A percentile compares a stretch with the other conserved stretches of the same genome.
These are phyloP conservation scores for Kwoniella bestiolae DNA, from an alignment of 768 basidiomycete species.

Conservation along the genomic window DNA sequence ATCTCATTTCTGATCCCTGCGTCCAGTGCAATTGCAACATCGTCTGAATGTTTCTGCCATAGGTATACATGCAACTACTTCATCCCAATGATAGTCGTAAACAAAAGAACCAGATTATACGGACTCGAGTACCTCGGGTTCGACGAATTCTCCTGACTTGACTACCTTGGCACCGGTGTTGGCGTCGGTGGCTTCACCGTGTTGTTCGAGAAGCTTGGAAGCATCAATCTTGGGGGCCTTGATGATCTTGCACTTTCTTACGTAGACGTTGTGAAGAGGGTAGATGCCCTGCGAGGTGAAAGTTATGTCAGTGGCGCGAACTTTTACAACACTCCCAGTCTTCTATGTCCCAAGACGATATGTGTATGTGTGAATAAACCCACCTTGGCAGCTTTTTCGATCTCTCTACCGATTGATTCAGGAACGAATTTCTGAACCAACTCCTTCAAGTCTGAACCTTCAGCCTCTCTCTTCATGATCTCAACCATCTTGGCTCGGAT, in stretches of 20 bases:
- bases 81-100: constrained; percentile 19
- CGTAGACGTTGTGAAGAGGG: constrained; percentile 97
- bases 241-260: constrained; percentile 98
- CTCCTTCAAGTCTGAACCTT: constrained; percentile 89
- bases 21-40: not conserved
- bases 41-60: constrained; percentile 15
- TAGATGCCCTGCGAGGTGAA: constrained; percentile 74
- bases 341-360: not conserved
- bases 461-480: constrained; percentile 78
- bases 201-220: constrained; percentile 92
- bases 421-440: constrained; percentile 96
- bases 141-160: constrained; percentile 85
- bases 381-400: constrained; percentile 84
- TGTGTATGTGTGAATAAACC: not conserved
- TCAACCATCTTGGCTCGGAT: constrained; percentile 99
- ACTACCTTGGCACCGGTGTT: constrained; percentile 84
- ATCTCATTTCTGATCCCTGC: not conserved
- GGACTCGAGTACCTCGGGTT: constrained; percentile 89
- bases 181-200: constrained; percentile 93
- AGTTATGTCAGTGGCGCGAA: not conserved
- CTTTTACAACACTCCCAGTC: not conserved
- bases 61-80: constrained; percentile 38
- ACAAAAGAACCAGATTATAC: constrained; percentile 63
- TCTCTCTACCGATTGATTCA: constrained; percentile 98
- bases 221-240: constrained; percentile 97